A percentile compares a stretch with the other conserved stretches of the same genome.
Conservation (phyloP, 352 stramenopile species). For the Phytopythium mirpurense region DNA sequence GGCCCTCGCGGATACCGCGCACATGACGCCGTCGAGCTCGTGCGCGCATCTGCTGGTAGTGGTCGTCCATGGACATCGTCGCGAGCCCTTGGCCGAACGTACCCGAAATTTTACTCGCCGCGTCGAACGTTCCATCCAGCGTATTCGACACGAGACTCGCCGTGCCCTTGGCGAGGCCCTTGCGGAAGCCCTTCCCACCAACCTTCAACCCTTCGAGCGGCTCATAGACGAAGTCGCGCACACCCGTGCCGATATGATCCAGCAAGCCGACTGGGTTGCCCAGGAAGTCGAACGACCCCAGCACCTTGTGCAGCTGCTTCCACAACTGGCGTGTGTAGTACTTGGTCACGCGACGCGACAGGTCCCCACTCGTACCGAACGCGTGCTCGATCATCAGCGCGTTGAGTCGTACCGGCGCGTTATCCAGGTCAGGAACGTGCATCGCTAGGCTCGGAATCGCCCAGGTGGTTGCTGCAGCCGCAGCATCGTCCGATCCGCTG, state of each 20-base stretch:
- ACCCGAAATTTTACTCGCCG: slow-evolving; percentile 84
- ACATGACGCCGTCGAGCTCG: slow-evolving; percentile 75
- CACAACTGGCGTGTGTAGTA: slow-evolving; percentile 87
- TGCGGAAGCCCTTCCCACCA: slow-evolving; percentile 81
- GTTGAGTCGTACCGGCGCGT: slow-evolving; percentile 79
- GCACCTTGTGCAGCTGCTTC: slow-evolving; percentile 87
- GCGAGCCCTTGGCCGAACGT: slow-evolving; percentile 86
- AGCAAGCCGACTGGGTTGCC: slow-evolving; percentile 87
- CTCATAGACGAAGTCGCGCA: slow-evolving; percentile 96
- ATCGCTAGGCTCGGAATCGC: slow-evolving; percentile 84
- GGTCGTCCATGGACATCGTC: slow-evolving; percentile 82
- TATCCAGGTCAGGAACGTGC: slow-evolving; percentile 87
- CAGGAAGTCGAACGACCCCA: slow-evolving; percentile 87
- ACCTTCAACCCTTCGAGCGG: slow-evolving; percentile 91
- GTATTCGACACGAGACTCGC: slow-evolving; percentile 86
- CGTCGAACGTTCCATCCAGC: slow-evolving; percentile 84
- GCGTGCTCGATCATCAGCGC: slow-evolving; percentile 87
- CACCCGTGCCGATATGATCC: slow-evolving; percentile 93
- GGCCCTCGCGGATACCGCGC: slow-evolving; percentile 67
- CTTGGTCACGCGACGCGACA: slow-evolving; percentile 82
- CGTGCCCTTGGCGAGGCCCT: slow-evolving; percentile 81
- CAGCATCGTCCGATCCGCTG: slow-evolving; percentile 33
- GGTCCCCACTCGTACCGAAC: slow-evolving; percentile 82
- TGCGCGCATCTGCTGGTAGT: slow-evolving; percentile 83
- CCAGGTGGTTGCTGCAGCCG: slow-evolving; percentile 49